Conservation (phyloP, 305 asterid species). For the Withania somnifera region DNA sequence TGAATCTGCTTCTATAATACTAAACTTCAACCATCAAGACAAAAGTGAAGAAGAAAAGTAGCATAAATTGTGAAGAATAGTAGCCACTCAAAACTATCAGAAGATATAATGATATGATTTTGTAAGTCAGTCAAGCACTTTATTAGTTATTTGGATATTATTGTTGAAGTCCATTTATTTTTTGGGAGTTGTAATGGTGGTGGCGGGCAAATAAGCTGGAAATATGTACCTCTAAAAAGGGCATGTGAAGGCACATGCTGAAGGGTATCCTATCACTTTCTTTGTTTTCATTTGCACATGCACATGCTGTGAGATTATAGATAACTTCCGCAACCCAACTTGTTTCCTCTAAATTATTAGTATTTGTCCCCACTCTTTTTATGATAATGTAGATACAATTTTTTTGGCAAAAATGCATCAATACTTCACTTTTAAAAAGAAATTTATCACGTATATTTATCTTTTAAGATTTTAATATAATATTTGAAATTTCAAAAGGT, state of each 20-base stretch:
- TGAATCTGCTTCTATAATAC: background rate
- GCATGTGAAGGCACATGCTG: constrained; percentile 6
- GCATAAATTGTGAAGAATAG: background rate
- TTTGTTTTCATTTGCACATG: constrained; percentile 6
- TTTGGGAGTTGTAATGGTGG: background rate
- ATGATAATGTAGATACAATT: background rate
- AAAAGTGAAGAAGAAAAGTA: background rate
- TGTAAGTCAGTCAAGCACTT: background rate
- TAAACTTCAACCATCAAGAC: background rate
- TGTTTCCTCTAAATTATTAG: background rate
- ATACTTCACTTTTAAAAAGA: background rate
- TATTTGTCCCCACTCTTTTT: background rate
- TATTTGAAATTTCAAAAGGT: no score
- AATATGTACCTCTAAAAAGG: background rate
- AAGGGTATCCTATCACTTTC: background rate
- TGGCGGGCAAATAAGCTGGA: background rate
- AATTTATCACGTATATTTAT: no score
- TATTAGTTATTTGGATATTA: background rate
- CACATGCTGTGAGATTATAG: background rate
- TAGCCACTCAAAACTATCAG: background rate
- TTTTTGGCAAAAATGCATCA: background rate
- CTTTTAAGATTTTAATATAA: no score
- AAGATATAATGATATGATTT: background rate
- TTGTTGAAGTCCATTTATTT: background rate
- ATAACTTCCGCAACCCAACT: background rate